phyloP scores from a whole-genome alignment of 2,329 filamentous ascomycete genomes.

The Lachnellula subtilissima region DNA sequence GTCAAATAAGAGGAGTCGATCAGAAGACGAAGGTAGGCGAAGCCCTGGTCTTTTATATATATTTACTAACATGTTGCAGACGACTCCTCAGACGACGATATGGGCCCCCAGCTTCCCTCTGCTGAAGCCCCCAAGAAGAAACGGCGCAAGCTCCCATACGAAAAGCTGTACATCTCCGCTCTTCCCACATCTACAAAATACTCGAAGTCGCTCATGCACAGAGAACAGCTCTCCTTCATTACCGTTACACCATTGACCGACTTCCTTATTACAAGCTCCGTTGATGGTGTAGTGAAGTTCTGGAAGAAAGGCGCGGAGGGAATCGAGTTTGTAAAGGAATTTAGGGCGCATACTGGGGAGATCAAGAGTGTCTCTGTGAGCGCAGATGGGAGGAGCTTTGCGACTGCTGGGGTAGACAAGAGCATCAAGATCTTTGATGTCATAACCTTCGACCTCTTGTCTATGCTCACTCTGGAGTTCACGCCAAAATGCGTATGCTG shows the following conservation, averaged over 20 bases:
- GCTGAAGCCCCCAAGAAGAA: constrained; percentile 81
- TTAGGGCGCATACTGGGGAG: constrained; percentile 82
- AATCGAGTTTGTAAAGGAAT: constrained; percentile 98
- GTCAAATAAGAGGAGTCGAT: constrained; percentile 52
- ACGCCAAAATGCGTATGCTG: constrained; percentile 80
- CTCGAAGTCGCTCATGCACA: constrained; percentile 97
- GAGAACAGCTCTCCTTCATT: constrained; percentile 84
- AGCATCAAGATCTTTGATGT: constrained; percentile 78
- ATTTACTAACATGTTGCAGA: constrained; percentile 18
- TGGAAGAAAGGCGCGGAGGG: constrained; percentile 94
- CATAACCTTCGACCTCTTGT: constrained; percentile 80
- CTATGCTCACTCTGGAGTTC: constrained; percentile 75
- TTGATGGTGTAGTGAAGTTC: constrained; percentile 97
- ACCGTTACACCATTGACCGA: constrained; percentile 88
- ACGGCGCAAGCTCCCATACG: constrained; percentile 82
- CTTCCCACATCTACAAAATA: constrained; percentile 78
- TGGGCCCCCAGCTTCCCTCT: constrained; percentile 85
- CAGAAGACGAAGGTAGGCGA: constrained; percentile 37
- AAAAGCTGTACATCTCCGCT: constrained; percentile 90
- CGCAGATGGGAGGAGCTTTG: constrained; percentile 87
- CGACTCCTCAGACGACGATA: constrained; percentile 78
- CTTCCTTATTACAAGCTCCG: constrained; percentile 89
- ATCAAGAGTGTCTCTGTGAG: constrained; percentile 81
- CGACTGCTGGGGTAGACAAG: constrained; percentile 74
- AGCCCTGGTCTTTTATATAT: neutral